These are phyloP conservation scores for Pueraria montana DNA, from an alignment of 306 rosid species.

Conservation along the genomic window DNA sequence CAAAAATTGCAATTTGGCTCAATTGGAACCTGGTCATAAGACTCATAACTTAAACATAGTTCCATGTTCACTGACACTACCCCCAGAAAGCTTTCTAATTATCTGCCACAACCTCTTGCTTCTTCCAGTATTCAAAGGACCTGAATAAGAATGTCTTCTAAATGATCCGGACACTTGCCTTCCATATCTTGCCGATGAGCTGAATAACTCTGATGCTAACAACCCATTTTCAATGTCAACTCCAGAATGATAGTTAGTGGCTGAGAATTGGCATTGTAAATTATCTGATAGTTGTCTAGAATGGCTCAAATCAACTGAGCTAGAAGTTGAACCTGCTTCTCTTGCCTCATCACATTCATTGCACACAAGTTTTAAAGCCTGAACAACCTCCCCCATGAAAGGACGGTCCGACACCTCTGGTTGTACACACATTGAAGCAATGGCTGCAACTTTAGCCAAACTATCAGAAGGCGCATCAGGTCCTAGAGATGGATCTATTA, in stretches of 20 bases:
- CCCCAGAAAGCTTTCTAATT: constrained; percentile 70
- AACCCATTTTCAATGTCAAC: constrained; percentile 65
- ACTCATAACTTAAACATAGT: constrained; percentile 53
- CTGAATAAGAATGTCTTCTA: constrained; percentile 79
- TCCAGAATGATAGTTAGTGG: constrained; percentile 55
- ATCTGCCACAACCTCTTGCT: constrained; percentile 74
- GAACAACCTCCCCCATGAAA: constrained; percentile 98
- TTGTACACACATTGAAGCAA: constrained; percentile 98
- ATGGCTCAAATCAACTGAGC: constrained; percentile 60
- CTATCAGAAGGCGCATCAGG: constrained; percentile 71
- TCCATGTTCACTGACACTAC: constrained; percentile 90
- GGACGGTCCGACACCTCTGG: constrained; percentile 96
- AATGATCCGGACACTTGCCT: constrained; percentile 68
- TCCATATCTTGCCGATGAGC: constrained; percentile 64
- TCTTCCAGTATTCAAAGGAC: constrained; percentile 74
- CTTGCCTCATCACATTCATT: constrained; percentile 76
- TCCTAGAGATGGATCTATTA: constrained; percentile 71
- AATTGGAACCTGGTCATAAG: constrained; percentile 50
- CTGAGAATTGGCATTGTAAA: constrained; percentile 63
- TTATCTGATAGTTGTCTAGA: constrained; percentile 63
- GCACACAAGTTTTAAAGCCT: constrained; percentile 90
- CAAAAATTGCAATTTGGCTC: constrained; percentile 35
- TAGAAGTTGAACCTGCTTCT: constrained; percentile 71
- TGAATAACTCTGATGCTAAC: constrained; percentile 67
- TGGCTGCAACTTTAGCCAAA: constrained; percentile 93